Percentiles rank a stretch among this genome's conserved stretches.
These are phyloP conservation scores for Monilinia fructicola DNA, from an alignment of 2,329 filamentous ascomycete genomes.

Conservation along the genomic window DNA sequence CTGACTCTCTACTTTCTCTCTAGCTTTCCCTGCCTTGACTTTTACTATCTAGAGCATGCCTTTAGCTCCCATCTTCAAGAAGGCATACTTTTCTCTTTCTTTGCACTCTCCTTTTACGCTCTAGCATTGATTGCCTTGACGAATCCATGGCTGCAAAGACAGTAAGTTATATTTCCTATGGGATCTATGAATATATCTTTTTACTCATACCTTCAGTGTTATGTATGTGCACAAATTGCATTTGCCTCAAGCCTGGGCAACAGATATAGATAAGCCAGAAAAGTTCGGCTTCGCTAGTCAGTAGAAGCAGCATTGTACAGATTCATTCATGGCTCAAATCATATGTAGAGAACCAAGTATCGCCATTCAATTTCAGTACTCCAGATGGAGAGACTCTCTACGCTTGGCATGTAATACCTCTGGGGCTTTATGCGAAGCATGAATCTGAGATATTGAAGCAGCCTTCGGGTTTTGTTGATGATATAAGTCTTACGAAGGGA, in stretches of 20 bases:
- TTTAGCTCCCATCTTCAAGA: conserved; percentile 48
- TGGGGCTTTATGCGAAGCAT: conserved; percentile 72
- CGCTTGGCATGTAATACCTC: conserved; percentile 85
- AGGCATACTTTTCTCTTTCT: conserved; percentile 52
- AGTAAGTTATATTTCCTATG: conserved; percentile 55
- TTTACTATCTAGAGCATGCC: conserved; percentile 28
- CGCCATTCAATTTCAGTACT: conserved; percentile 76
- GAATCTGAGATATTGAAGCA: conserved; percentile 60
- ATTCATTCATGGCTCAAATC: conserved; percentile 10
- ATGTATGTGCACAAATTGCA: conserved; percentile 83
- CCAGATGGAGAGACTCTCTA: conserved; percentile 76
- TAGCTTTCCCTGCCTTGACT: conserved; percentile 12
- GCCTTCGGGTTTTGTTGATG: conserved; percentile 42
- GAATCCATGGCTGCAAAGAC: conserved; percentile 71
- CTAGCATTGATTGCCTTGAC: conserved; percentile 64
- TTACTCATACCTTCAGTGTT: conserved; percentile 48
- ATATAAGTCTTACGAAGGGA: conserved; percentile 57
- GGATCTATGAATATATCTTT: not conserved
- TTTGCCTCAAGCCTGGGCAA: conserved; percentile 58
- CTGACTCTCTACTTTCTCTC: conserved; percentile 5
- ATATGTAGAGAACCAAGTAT: conserved; percentile 74
- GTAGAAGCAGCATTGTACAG: conserved; percentile 33
- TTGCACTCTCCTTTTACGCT: conserved; percentile 64
- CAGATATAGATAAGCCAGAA: conserved; percentile 73
- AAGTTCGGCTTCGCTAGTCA: conserved; percentile 82